phyloP scores from a whole-genome alignment of 371 early-diverging fungal genomes.

The Vairimorpha apis region DNA sequence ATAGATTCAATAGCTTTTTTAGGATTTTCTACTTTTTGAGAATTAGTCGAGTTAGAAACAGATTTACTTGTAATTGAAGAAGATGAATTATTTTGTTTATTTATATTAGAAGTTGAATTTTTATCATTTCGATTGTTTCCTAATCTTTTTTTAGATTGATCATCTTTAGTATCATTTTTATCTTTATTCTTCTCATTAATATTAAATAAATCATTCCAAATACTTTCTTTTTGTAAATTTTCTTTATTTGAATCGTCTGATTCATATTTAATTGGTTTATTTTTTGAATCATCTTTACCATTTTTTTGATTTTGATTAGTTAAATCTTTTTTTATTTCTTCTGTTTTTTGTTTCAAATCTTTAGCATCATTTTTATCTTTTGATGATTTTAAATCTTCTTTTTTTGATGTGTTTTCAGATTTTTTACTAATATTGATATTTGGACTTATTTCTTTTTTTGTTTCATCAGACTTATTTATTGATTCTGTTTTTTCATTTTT shows the following conservation, averaged over 20 bases:
- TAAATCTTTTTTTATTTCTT: conserved; percentile 30
- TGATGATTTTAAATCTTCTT: background rate
- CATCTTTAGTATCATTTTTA: background rate
- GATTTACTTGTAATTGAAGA: background rate
- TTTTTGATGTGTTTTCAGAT: background rate
- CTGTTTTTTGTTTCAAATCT: conserved; percentile 4
- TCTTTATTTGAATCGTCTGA: background rate
- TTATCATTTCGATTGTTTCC: background rate
- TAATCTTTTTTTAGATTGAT: background rate
- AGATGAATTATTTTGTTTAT: background rate
- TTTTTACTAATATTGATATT: background rate
- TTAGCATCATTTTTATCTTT: background rate
- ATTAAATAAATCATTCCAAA: too few relatives aligned
- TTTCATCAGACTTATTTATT: conserved; percentile 3
- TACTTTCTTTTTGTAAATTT: background rate
- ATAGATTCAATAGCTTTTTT: background rate
- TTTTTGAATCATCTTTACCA: background rate
- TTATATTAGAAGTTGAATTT: background rate
- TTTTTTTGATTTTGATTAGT: conserved; percentile 1
- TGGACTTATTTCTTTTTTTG: too few relatives aligned
- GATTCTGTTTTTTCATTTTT: background rate
- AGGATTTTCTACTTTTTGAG: background rate
- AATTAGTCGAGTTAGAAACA: background rate
- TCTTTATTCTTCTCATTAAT: background rate
- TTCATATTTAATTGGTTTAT: background rate